Evolutionary conservation across 2,329 filamentous ascomycete species (phyloP).

Genomic region (Pestalotiopsis sp.): DNA sequence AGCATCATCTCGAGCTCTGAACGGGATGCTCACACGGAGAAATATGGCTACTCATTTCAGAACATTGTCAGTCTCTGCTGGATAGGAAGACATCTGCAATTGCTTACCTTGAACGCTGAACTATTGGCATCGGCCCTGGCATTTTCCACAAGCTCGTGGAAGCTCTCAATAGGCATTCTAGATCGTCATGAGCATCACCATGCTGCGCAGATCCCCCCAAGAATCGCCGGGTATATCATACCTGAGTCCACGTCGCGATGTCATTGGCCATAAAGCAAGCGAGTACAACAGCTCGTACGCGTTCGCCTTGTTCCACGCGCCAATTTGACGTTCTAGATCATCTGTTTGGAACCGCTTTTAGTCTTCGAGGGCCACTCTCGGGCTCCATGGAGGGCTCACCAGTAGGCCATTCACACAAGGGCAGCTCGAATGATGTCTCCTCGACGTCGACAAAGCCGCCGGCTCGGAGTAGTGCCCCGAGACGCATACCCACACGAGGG

Average conservation of each 20-base stretch:
- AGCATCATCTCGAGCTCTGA: no score
- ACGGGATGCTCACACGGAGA: constrained; percentile 1
- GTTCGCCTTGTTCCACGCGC: constrained; percentile 55
- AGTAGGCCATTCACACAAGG: constrained; percentile 70
- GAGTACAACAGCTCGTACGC: constrained; percentile 57
- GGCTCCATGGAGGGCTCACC: constrained; percentile 46
- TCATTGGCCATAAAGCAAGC: constrained; percentile 59
- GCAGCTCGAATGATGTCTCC: constrained; percentile 62
- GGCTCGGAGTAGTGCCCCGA: constrained; percentile 59
- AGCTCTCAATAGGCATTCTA: constrained; percentile 10
- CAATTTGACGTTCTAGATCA: constrained; percentile 54
- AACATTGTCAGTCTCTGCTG: background rate
- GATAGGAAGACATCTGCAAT: background rate
- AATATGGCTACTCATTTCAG: constrained; percentile 6
- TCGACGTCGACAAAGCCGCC: constrained; percentile 73
- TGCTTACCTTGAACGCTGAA: constrained; percentile 4
- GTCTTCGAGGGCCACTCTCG: background rate
- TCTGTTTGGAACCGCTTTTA: constrained; percentile 36
- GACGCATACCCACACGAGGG: constrained; percentile 62
- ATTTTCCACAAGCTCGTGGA: background rate
- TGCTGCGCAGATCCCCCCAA: no score
- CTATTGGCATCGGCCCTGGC: constrained; percentile 9
- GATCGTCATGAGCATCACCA: background rate
- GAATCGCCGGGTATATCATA: background rate
- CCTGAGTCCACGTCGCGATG: constrained; percentile 43